phyloP scores from a whole-genome alignment of 2,329 filamentous ascomycete species.

The Hypoxylon sp. region DNA sequence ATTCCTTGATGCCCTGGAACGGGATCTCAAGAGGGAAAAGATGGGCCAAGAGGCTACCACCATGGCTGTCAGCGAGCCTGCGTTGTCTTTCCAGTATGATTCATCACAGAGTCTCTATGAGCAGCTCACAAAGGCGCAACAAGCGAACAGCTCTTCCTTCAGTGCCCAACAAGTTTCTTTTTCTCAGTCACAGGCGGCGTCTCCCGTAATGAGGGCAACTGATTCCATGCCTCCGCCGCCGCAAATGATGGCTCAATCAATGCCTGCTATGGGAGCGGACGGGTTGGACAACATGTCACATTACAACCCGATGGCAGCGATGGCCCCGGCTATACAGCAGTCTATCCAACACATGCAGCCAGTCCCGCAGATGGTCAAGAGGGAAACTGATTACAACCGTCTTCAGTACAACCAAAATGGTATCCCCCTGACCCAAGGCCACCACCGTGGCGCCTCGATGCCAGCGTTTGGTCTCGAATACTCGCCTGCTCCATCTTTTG shows the following conservation, averaged over 20 bases:
- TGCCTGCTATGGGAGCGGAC: slow-evolving; percentile 68
- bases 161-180: slow-evolving; percentile 78
- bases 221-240: slow-evolving; percentile 94
- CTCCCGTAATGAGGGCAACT: slow-evolving; percentile 88
- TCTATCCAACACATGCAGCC: slow-evolving; percentile 56
- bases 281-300: slow-evolving; percentile 79
- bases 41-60: slow-evolving; percentile 98
- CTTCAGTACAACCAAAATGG: slow-evolving; percentile 94
- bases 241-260: slow-evolving; percentile 75
- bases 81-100: slow-evolving; percentile 98
- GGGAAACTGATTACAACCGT: slow-evolving; percentile 85
- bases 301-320: slow-evolving; percentile 75
- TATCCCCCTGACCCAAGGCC: slow-evolving; percentile 82
- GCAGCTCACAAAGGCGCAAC: slow-evolving; percentile 98
- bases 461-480: slow-evolving; percentile 95
- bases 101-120: slow-evolving; percentile 99
- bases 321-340: slow-evolving; percentile 74
- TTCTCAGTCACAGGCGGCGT: slow-evolving; percentile 82
- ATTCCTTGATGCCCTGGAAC: slow-evolving; percentile 96
- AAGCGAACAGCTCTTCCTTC: slow-evolving; percentile 98
- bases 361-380: slow-evolving; percentile 75
- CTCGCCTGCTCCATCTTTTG: slow-evolving; percentile 96
- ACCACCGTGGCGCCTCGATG: slow-evolving; percentile 98
- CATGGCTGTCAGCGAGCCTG: slow-evolving; percentile 95
- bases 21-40: slow-evolving; percentile 98